Percentiles rank a stretch among this genome's conserved stretches.
These are phyloP conservation scores for Emergomyces africanus DNA, from an alignment of 2,329 filamentous ascomycete genomes.

Conservation along the genomic window DNA sequence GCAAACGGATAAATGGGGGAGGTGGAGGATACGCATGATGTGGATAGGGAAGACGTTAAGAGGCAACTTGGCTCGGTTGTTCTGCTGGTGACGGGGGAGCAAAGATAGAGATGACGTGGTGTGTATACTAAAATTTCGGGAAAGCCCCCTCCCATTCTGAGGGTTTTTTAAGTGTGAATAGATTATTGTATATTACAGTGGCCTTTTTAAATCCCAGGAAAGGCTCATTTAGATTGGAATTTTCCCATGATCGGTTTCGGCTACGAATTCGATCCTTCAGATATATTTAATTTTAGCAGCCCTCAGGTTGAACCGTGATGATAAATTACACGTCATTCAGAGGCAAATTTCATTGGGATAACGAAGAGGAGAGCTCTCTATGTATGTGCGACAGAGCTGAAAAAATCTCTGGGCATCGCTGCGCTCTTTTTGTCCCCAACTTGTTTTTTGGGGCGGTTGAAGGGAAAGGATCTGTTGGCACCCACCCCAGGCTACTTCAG, in stretches of 20 bases:
- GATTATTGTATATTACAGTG: not conserved
- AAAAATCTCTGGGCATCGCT: not conserved
- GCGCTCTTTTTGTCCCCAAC: not conserved
- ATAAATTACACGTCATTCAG: not conserved
- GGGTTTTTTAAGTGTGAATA: not conserved
- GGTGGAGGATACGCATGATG: conserved; percentile 96
- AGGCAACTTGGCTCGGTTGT: conserved; percentile 82
- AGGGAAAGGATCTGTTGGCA: no score
- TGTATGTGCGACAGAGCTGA: no score
- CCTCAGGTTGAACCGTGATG: not conserved
- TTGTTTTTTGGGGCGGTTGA: no score
- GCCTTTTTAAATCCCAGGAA: not conserved
- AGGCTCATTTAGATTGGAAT: no score
- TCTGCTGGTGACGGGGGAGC: conserved; percentile 57
- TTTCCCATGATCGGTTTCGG: no score
- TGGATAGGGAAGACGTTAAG: conserved; percentile 77
- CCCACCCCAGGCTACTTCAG: no score
- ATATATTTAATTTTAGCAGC: not conserved
- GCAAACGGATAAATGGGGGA: conserved; percentile 92
- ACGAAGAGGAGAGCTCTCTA: no score
- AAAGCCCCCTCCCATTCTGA: not conserved
- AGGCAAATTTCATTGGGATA: not conserved
- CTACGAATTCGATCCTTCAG: not conserved
- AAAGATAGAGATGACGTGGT: conserved; percentile 13
- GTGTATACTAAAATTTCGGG: no score